Evolutionary conservation across 139 green algal species (phyloP).

Genomic region (Ulvella scutata): DNA sequence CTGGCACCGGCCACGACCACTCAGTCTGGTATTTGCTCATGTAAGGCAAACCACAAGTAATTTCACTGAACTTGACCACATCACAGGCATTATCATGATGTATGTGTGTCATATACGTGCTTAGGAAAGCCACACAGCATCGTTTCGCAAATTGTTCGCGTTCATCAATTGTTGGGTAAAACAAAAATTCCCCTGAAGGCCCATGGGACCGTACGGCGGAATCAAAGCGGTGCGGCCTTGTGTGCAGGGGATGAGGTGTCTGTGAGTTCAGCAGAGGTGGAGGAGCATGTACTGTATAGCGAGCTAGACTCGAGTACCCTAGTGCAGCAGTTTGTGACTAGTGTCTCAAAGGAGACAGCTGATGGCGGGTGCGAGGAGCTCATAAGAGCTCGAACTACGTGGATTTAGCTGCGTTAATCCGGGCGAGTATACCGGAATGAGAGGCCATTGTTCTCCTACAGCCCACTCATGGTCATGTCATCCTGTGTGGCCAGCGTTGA

Average conservation of each 20-base stretch:
- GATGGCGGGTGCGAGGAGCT: background rate
- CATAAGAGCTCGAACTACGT: background rate
- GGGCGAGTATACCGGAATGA: no score
- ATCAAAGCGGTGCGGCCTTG: background rate
- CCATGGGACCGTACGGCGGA: background rate
- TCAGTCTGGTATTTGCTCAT: no score
- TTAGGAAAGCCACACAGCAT: background rate
- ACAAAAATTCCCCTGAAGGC: background rate
- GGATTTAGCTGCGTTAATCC: no score
- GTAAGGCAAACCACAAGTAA: no score
- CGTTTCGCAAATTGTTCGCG: background rate
- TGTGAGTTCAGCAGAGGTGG: background rate
- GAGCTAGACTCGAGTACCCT: background rate
- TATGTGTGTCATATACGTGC: background rate
- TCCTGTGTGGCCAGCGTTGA: no score
- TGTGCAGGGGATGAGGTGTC: background rate
- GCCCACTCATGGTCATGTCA: no score
- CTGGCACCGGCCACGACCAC: no score
- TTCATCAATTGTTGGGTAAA: background rate
- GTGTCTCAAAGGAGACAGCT: background rate
- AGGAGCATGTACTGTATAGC: background rate
- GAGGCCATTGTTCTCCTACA: no score
- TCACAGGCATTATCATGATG: background rate
- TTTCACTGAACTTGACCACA: no score
- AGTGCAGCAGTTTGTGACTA: background rate